Evolutionary conservation across 768 basidiomycete genomes (phyloP).

Genomic region (Lyophyllum atratum): DNA sequence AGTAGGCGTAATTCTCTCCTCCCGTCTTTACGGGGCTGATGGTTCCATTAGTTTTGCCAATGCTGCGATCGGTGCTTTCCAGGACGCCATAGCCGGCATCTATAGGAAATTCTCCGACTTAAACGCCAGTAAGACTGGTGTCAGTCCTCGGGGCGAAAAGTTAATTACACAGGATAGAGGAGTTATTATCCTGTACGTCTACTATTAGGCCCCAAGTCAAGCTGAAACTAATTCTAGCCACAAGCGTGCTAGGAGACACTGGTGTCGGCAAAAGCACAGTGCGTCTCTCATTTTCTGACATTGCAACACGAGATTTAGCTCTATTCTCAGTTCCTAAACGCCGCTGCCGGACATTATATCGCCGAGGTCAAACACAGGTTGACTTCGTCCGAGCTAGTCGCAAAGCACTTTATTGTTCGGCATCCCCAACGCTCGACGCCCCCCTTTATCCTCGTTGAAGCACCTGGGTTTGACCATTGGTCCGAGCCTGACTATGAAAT

Average conservation of each 20-base stretch:
- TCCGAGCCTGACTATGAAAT: neutral
- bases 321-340: neutral
- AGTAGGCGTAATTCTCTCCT: too few species aligned
- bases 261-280: slow-evolving; percentile 8
- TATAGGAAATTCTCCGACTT: too few species aligned
- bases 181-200: neutral
- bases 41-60: too few species aligned
- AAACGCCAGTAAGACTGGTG: too few species aligned
- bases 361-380: neutral
- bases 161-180: neutral
- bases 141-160: too few species aligned
- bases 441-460: neutral
- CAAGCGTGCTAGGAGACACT: slow-evolving; percentile 1
- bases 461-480: neutral
- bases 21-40: too few species aligned
- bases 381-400: neutral
- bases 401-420: neutral
- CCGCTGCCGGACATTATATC: neutral
- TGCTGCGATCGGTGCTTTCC: too few species aligned
- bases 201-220: neutral
- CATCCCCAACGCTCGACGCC: neutral
- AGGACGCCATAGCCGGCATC: too few species aligned
- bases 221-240: neutral
- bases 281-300: neutral
- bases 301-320: neutral